Evolutionary conservation across 768 basidiomycete species (phyloP), one percentile per base, ranked within the genome.

Genomic region (Leccinellum albellum): DNA sequence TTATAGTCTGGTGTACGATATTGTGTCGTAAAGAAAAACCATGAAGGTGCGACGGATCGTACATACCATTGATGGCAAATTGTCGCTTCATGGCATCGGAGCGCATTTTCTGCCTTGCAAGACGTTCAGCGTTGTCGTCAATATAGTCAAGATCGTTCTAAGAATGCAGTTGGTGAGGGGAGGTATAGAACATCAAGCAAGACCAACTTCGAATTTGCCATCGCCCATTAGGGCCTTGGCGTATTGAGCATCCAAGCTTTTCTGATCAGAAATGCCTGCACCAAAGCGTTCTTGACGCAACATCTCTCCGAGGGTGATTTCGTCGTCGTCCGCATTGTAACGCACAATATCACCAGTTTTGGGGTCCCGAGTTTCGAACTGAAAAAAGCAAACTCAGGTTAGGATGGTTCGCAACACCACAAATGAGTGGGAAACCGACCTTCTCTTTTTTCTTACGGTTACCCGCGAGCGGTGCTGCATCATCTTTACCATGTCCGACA

Each of bases 41-140:
- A 53, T 24, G 9, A 15, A 9, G 14, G 20, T 23, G 29, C 33
- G 26, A 55, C 47, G 32, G 40, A 9, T 49, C 3, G 5, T n/a
- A 69, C 80, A 37, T 60, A 92, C 94, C 95, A 57, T 98, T 85
- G 60, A 99, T 91, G 13, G 97, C 97, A 70, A 98, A 99, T 63
- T 94, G 91, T 46, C 95, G 84, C 71, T 94, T 98, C 88, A 97
- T 93, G 21, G 89, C 92, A 66, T 98, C 96, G 4, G 88, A 86
- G 51, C 94, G 89, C 91, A 98, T 94, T 74, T 96, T 98, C 72
- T 93, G 87, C 55, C 95, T 79, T 37, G 91, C 92, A 0, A 98
- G 79, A 62, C 86, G 88, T 66, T 96, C 96, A 1, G 94, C 94
- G 69, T 98, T 96, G 61, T 98, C 97, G 62, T 99, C 97, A 60